Base-by-base conservation (phyloP, 192 early-diverging fungal genomes). In the Oehlia diaphana region DNA sequence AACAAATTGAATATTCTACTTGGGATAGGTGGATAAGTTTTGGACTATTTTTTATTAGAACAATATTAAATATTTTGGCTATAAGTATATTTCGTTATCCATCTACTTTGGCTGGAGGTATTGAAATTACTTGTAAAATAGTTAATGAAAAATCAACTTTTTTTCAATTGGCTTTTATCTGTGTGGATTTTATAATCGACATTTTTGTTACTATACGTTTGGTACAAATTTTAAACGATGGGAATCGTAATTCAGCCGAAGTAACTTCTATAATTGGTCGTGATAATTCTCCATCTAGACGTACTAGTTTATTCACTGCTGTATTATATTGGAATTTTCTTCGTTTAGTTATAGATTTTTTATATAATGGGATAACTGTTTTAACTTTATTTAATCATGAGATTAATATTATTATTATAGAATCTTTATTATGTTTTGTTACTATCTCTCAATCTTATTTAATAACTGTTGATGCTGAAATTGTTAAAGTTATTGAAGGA, bases 251-350 rank as follows among this genome's bases (percentile, higher is more conserved):
- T 63, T 26, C 74, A 39, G 63, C 53, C 5, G 10, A 33, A 14
- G 61, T 39, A n/a, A 44, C 16, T 42, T 76, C 74, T 37, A 64
- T 64, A 62, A 76, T 42, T 19, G 37, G 53, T 9, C 12, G 35
- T 9, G 4, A 8, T 2, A 8, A 14, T 26, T 14, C 72, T 16
- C 12, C 72, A 39, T 64, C 62, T 37, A 39, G 74, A 9, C 50
- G 50, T 19, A 58, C 50, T 58, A 76, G 31, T 21, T 64, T 76
- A 42, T 76, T 76, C 19, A 76, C 74, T 6, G 74, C 74, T 9
- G 63, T 76, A 12, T 42, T 76, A 33, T 76, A 76, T 26, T 76
- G 74, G 74, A 76, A 76, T 76, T 76, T 76, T 37, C 21, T 76
- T 28, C 31, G 74, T 5, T 63, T 76, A 31, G 16, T 42, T 37